Evolutionary conservation across 768 basidiomycete genomes (phyloP).

Genomic region (Pulveroboletus sp.): DNA sequence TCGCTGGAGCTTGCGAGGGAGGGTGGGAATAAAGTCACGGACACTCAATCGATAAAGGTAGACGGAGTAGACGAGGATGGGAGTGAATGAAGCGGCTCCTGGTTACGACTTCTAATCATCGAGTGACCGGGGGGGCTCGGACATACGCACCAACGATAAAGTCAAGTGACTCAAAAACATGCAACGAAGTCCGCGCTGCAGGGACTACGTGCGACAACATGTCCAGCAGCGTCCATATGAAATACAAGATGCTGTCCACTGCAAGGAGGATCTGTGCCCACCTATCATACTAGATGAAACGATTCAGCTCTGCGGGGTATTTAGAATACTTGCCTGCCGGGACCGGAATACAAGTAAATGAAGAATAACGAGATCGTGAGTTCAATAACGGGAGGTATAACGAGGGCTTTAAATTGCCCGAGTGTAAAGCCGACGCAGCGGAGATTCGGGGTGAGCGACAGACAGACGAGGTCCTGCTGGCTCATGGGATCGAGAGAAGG

Average conservation of each 20-base stretch:
- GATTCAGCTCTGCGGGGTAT: background rate
- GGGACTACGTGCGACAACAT: constrained; percentile 54
- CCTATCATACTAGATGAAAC: constrained; percentile 9
- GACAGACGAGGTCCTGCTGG: constrained; percentile 54
- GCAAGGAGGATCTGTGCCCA: constrained; percentile 57
- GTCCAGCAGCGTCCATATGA: constrained; percentile 56
- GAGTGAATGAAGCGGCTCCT: constrained; percentile 57
- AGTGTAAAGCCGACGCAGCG: constrained; percentile 57
- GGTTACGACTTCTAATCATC: background rate
- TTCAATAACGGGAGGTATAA: constrained; percentile 64
- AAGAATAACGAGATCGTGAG: constrained; percentile 53
- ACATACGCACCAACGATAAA: constrained; percentile 51
- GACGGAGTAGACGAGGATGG: constrained; percentile 57
- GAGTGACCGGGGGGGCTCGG: background rate
- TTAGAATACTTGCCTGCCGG: constrained; percentile 41
- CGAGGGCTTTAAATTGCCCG: constrained; percentile 44
- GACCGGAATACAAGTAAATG: constrained; percentile 44
- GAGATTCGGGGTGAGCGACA: constrained; percentile 65
- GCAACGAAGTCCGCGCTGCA: constrained; percentile 41
- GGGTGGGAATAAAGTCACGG: constrained; percentile 44
- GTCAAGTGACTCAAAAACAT: constrained; percentile 51
- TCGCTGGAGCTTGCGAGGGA: constrained; percentile 47
- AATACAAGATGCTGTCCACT: constrained; percentile 58
- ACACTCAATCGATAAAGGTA: constrained; percentile 59
- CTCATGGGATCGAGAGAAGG: constrained; percentile 13